Conservation (phyloP, 2,329 filamentous ascomycete genomes). For the Alternaria arborescens region DNA sequence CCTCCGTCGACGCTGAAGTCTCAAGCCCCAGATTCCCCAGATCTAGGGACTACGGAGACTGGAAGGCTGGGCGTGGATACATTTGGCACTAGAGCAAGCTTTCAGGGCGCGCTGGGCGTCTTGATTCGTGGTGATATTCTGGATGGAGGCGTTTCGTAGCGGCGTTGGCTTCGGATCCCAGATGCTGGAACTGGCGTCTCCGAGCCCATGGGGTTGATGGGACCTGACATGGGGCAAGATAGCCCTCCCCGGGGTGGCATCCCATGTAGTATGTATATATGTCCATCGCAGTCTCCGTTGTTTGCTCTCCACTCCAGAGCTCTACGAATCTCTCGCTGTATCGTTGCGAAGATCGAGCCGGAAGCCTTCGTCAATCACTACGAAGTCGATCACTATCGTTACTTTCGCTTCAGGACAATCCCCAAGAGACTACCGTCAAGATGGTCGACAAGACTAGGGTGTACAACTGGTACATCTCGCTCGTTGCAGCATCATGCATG, state of each 20-base stretch:
- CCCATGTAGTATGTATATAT: conserved; percentile 33
- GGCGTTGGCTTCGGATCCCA: conserved; percentile 17
- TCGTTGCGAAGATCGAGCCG: conserved; percentile 25
- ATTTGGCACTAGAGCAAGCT: conserved; percentile 31
- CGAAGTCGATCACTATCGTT: background rate
- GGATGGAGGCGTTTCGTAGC: conserved; percentile 14
- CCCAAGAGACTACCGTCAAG: conserved; percentile 21
- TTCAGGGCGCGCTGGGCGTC: conserved; percentile 28
- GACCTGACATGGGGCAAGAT: conserved; percentile 17
- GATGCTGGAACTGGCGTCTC: conserved; percentile 28
- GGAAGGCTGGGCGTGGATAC: conserved; percentile 7
- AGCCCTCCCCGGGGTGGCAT: conserved; percentile 22
- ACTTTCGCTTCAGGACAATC: background rate
- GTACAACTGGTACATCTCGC: conserved; percentile 69
- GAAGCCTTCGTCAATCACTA: conserved; percentile 7
- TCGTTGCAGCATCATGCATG: conserved; percentile 77
- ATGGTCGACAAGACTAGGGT: conserved; percentile 51
- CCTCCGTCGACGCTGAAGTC: conserved; percentile 21
- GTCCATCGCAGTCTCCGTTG: conserved; percentile 10
- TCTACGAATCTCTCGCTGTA: conserved; percentile 27
- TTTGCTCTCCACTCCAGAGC: conserved; percentile 18
- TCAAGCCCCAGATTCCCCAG: conserved; percentile 39
- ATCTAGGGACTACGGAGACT: conserved; percentile 12
- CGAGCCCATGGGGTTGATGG: conserved; percentile 36
- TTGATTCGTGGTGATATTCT: conserved; percentile 45